Percentiles rank a stretch among this genome's conserved stretches.
These are phyloP conservation scores for Pythium volutum DNA, from an alignment of 352 stramenopile genomes.

Conservation along the genomic window DNA sequence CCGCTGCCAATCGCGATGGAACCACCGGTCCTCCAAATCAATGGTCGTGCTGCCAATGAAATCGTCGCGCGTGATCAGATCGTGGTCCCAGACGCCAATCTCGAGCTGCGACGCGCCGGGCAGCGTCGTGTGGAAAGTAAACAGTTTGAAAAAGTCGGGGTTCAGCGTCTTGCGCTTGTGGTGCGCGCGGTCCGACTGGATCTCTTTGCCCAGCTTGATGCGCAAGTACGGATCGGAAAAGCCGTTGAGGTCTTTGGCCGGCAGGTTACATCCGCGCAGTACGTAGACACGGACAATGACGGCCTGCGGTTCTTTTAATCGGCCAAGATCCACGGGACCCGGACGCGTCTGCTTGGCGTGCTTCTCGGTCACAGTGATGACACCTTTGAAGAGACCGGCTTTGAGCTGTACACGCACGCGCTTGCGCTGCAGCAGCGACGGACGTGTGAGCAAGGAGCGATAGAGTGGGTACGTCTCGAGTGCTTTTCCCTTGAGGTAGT, in stretches of 20 bases:
- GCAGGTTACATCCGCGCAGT: conserved; percentile 61
- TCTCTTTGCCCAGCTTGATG: conserved; percentile 66
- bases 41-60: conserved; percentile 91
- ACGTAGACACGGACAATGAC: conserved; percentile 77
- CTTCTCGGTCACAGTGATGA: conserved; percentile 56
- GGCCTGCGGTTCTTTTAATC: conserved; percentile 45
- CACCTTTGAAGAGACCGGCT: conserved; percentile 79
- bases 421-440: conserved; percentile 50
- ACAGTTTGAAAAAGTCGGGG: conserved; percentile 74
- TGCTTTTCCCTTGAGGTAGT: conserved; percentile 61
- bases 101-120: conserved; percentile 78
- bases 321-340: conserved; percentile 42
- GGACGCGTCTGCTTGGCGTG: conserved; percentile 11
- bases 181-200: conserved; percentile 63
- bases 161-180: conserved; percentile 75
- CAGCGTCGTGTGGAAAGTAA: conserved; percentile 62
- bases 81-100: conserved; percentile 79
- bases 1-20: conserved; percentile 83
- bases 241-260: conserved; percentile 77
- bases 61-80: conserved; percentile 63
- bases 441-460: conserved; percentile 52
- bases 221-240: conserved; percentile 79
- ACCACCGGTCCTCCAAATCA: conserved; percentile 93
- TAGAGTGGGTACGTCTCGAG: conserved; percentile 77
- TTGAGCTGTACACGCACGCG: conserved; percentile 52